These are phyloP conservation scores for Cercospora berteroae DNA, from an alignment of 2,329 filamentous ascomycete genomes.

Conservation along the genomic window DNA sequence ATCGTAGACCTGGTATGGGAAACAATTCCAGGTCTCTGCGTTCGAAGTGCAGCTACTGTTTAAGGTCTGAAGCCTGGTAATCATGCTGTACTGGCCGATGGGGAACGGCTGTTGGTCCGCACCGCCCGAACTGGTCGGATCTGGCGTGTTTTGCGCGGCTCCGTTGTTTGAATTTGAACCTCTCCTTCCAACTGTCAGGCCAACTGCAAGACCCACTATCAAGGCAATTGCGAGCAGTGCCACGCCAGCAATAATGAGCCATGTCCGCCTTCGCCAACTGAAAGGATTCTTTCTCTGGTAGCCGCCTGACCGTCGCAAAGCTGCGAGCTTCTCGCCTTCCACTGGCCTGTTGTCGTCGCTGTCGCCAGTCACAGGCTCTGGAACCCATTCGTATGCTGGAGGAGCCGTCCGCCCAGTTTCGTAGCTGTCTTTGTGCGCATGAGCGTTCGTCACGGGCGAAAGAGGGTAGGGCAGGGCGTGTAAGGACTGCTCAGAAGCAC, in stretches of 20 bases:
- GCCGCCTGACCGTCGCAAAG: slow-evolving; percentile 25
- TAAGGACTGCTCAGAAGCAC: slow-evolving; percentile 8
- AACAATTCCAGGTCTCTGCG: slow-evolving; percentile 61
- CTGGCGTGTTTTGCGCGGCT: background rate
- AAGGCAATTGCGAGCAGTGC: slow-evolving; percentile 39
- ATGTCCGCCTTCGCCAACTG: slow-evolving; percentile 44
- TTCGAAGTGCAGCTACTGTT: slow-evolving; percentile 59
- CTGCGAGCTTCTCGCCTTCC: slow-evolving; percentile 33
- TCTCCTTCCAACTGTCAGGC: slow-evolving; percentile 31
- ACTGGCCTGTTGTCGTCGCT: slow-evolving; percentile 24
- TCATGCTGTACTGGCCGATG: slow-evolving; percentile 60
- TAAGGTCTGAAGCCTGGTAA: slow-evolving; percentile 56
- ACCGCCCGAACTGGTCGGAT: background rate
- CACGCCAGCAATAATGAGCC: slow-evolving; percentile 39
- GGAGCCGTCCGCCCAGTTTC: slow-evolving; percentile 25
- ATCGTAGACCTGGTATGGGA: slow-evolving; percentile 55
- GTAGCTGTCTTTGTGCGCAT: slow-evolving; percentile 14
- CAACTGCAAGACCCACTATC: slow-evolving; percentile 43
- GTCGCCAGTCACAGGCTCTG: slow-evolving; percentile 17
- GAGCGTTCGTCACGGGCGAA: background rate
- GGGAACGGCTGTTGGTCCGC: slow-evolving; percentile 50
- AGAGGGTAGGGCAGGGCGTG: background rate
- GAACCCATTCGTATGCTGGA: slow-evolving; percentile 32
- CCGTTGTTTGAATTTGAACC: background rate
- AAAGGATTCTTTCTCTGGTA: slow-evolving; percentile 18